A percentile compares a stretch with the other conserved stretches of the same genome.
phyloP scores from a whole-genome alignment of 352 stramenopile species.

The Phytophthora nicotianae region DNA sequence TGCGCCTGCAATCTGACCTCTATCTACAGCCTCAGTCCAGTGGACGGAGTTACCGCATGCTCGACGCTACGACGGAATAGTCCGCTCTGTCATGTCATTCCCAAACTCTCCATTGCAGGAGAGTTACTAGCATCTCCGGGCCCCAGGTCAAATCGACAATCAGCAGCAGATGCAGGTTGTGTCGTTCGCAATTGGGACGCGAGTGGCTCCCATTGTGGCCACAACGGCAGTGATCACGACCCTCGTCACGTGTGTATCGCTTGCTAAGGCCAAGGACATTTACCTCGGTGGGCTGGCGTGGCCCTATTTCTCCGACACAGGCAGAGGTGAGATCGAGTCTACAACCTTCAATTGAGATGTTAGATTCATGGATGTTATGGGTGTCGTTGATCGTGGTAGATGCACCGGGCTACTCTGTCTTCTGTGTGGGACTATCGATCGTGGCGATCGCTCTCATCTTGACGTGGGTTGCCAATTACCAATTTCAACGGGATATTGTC shows the following conservation, averaged over 20 bases:
- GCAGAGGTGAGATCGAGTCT: constrained; percentile 29
- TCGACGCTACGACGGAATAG: constrained; percentile 20
- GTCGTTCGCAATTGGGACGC: constrained; percentile 18
- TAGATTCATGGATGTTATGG: neutral
- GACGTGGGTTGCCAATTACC: constrained; percentile 52
- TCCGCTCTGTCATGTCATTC: constrained; percentile 8
- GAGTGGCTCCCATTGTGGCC: constrained; percentile 40
- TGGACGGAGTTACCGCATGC: constrained; percentile 2
- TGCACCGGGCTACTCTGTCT: constrained; percentile 28
- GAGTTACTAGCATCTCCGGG: constrained; percentile 4
- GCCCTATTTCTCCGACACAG: constrained; percentile 66
- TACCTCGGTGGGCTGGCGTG: constrained; percentile 55
- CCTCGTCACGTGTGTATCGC: constrained; percentile 48
- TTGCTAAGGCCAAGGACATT: constrained; percentile 41
- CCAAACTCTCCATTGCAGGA: constrained; percentile 12
- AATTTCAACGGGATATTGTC: constrained; percentile 44
- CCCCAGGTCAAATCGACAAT: constrained; percentile 1
- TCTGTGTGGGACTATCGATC: constrained; percentile 36
- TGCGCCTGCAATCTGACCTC: constrained; percentile 16
- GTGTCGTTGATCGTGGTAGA: neutral
- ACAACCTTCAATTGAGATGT: neutral
- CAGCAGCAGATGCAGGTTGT: constrained; percentile 6
- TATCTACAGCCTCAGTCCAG: neutral
- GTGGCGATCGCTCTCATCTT: constrained; percentile 41
- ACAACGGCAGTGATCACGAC: constrained; percentile 35